These are phyloP conservation scores for Flaveria linearis DNA, from an alignment of 129 eudicot genomes.

Conservation along the genomic window DNA sequence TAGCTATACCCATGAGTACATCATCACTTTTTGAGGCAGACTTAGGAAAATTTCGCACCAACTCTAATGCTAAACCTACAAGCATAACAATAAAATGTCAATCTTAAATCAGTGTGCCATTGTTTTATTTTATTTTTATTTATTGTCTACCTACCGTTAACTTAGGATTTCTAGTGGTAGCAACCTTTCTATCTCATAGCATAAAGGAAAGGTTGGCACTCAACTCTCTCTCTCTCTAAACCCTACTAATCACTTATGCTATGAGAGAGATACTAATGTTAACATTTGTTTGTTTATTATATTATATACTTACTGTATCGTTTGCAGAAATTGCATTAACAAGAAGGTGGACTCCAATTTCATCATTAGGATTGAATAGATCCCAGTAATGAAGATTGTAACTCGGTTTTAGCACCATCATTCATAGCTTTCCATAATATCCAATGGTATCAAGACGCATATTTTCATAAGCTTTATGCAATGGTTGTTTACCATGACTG, in stretches of 20 bases:
- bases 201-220: too few relatives aligned
- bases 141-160: too few relatives aligned
- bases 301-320: neutral
- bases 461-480: conserved; percentile 22
- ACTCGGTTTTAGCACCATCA: neutral
- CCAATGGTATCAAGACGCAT: conserved; percentile 12
- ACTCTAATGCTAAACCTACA: neutral
- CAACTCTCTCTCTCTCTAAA: too few relatives aligned
- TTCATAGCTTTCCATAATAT: neutral
- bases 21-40: neutral
- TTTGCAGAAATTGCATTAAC: conserved; percentile 19
- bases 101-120: too few relatives aligned
- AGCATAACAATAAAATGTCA: neutral
- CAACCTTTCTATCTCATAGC: too few relatives aligned
- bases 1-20: conserved; percentile 26
- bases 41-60: neutral
- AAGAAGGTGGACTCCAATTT: neutral
- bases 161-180: too few relatives aligned
- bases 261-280: too few relatives aligned
- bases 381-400: neutral
- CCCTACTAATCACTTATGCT: too few relatives aligned
- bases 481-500: too few relatives aligned
- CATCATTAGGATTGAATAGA: neutral
- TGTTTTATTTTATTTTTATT: too few relatives aligned
- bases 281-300: too few relatives aligned